Base-by-base conservation (phyloP, 2,329 filamentous ascomycete genomes). In the Xylariaceae sp. region DNA sequence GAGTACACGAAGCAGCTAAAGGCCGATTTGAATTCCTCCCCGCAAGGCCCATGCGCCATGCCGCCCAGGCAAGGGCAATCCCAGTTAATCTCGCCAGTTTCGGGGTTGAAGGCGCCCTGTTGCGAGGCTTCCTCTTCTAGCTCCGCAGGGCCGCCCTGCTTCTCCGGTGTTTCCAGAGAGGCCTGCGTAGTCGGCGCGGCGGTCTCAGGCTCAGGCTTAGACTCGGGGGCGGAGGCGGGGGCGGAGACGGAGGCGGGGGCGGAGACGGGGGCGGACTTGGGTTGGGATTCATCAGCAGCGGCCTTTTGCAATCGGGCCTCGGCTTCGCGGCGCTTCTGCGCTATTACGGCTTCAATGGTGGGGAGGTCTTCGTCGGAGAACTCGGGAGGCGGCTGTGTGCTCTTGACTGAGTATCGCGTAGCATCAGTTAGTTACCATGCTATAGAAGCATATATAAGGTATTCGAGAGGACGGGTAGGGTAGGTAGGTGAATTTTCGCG, bases 1-100 rank as follows among this genome's bases (percentile, higher is more conserved):
- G 89, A 95, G 75, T 86, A 94, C n/a, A 99, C 91, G 67, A 99
- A 99, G 76, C 94, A 99, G 81, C 91, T 96, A 67, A 99, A 99
- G 0, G 94, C 94, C 29, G 86, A 85, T 77, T 87, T 91, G 81
- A 99, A 99, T 68, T 97, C 86, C 70, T 95, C 89, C 47, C 94
- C 94, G 70, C 94, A 99, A 51, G 94, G 94, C 0, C 94, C 94
- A 68, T 96, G 76, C 6, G 94, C 94, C 94, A 99, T 99, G 51
- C 94, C 94, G 47, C 94, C 94, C 35, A 99, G 77, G 71, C 94
- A 99, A 12, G 94, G 94, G 73, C 94, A 99, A 71, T 97, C 94
- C 94, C 94, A 99, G 79, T 99, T 99, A 75, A 99, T 99, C 80
- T 99, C 94, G 64, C 94, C 94, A 7, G 94, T 99, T 76, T 97